Conservation (phyloP, 2,329 filamentous ascomycete genomes). For the Fusarium sterilihyphosum region DNA sequence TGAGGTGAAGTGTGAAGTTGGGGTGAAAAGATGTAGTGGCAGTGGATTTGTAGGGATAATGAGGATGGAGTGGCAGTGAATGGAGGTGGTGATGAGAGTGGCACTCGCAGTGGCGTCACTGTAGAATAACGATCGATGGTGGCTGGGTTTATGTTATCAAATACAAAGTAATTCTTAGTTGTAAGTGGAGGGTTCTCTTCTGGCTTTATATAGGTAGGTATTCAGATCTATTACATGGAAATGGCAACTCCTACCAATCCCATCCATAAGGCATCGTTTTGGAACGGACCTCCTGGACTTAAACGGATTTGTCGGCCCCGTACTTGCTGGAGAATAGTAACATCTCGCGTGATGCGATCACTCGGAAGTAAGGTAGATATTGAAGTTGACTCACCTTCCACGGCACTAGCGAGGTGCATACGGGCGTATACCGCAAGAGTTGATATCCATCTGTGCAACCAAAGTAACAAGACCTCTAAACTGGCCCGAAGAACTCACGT, state of each 20-base stretch:
- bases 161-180: background rate
- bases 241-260: background rate
- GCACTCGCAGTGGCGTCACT: background rate
- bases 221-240: background rate
- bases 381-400: background rate
- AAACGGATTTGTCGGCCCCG: background rate
- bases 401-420: background rate
- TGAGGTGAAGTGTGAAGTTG: background rate
- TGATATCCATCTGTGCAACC: too few relatives aligned
- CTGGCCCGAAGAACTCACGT: background rate
- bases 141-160: background rate
- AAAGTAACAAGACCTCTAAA: background rate
- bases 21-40: background rate
- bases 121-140: background rate
- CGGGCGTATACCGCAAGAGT: background rate
- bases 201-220: background rate
- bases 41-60: background rate
- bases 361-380: background rate
- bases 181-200: background rate
- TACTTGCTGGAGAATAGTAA: background rate
- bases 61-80: background rate
- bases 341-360: background rate
- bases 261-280: background rate
- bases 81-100: background rate
- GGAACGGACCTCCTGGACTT: slow-evolving; percentile 6